Evolutionary conservation across 169 alveolate species (phyloP), one percentile per base, ranked within the genome.

Genomic region (Plasmodium gaboni): DNA sequence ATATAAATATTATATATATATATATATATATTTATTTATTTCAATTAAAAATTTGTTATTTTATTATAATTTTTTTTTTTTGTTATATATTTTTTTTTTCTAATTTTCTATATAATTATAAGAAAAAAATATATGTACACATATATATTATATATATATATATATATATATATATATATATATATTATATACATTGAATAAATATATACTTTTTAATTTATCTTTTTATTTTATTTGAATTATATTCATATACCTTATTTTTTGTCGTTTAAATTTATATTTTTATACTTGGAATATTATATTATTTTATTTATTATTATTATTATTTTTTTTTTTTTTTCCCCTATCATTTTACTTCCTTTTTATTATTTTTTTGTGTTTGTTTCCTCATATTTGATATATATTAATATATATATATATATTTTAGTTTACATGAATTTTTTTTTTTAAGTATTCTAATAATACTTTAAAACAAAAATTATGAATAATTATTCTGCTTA

Each of bases 401-500:
- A 46, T 3, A 68, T 68, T 44, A 42, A 22, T 38, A 64, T 64
- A 13, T 64, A 26, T 64, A 9, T 24, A 9, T 32, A 28, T 28
- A 64, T 64, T 50, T 10, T 24, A 24, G 10, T 24, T 13, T 19
- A 7, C 12, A 15, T 68, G 55, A 26, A 32, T 72, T 48, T 57
- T 51, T 12, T 50, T 9, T 60, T 80, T 80, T 80, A 22, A 60
- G 42, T 7, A 61, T 46, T 17, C 55, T 53, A 17, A 10, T 32
- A 64, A 32, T 67, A 80, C 46, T 42, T 71, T 42, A 80, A 67
- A 68, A 4, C 44, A 53, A 80, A 67, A 28, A 42, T 51, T 67
- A 80, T 80, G 83, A 68, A 48, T 67, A 71, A 46, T 67, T 80
- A 51, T 55, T 61, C 85, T 13, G 38, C 26, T 50, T 55, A 80